phyloP scores from a whole-genome alignment of 805 yeast species.

The Hanseniaspora valbyensis region DNA sequence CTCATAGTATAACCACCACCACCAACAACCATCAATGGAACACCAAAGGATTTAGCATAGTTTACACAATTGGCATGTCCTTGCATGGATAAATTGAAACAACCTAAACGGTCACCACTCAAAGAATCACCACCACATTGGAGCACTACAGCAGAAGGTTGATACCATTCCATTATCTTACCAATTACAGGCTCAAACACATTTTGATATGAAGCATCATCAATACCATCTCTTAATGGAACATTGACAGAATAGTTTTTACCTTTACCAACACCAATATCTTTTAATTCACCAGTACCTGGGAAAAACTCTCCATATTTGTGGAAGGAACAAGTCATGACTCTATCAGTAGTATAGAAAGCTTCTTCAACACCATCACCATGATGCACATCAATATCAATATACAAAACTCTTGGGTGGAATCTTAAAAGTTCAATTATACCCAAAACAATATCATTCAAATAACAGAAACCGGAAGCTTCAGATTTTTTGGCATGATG shows the following conservation, averaged over 20 bases:
- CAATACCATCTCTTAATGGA: conserved; percentile 85
- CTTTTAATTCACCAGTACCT: conserved; percentile 76
- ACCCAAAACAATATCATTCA: conserved; percentile 81
- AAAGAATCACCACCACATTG: conserved; percentile 98
- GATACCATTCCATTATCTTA: conserved; percentile 75
- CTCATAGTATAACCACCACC: conserved; percentile 99
- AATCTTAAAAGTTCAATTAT: conserved; percentile 66
- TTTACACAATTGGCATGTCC: conserved; percentile 96
- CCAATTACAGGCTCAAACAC: conserved; percentile 64
- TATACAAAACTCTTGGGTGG: conserved; percentile 76
- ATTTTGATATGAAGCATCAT: conserved; percentile 52
- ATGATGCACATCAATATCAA: conserved; percentile 85
- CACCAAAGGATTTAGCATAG: conserved; percentile 70
- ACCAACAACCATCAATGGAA: conserved; percentile 88
- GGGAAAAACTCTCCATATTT: conserved; percentile 77
- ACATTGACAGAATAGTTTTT: conserved; percentile 76
- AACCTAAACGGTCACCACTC: conserved; percentile 90
- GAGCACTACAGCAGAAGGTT: conserved; percentile 87
- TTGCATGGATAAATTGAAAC: conserved; percentile 82
- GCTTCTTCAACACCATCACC: conserved; percentile 97
- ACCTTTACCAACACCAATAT: conserved; percentile 78
- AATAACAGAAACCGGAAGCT: conserved; percentile 84
- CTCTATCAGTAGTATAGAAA: conserved; percentile 81
- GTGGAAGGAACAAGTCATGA: conserved; percentile 83
- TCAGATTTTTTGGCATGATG: conserved; percentile 88